Evolutionary conservation across 1,284 basidiomycete species (phyloP), one percentile per base, ranked within the genome.

Genomic region (Schizophyllum amplum): DNA sequence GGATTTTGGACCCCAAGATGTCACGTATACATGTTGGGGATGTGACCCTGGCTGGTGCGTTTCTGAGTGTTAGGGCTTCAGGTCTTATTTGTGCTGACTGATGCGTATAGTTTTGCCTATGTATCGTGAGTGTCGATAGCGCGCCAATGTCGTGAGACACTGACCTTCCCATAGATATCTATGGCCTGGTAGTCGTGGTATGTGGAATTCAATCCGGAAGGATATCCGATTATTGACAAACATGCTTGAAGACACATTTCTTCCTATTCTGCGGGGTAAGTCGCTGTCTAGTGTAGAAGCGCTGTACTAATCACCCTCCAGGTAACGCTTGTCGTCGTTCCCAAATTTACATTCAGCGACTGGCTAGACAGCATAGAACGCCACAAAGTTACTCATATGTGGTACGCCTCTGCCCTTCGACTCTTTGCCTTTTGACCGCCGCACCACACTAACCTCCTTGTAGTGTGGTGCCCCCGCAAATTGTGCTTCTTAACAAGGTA

Each of bases 11-110:
- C 51, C 64, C 66, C 2, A 64, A 64, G 49, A 57, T 71, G 51
- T 71, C 72, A 53, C 59, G 66, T 47, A 61, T 72, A 57, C 47
- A 52, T 22, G 66, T 69, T 72, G 76, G 75, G 71, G 65, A 84
- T 78, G 55, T 78, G 72, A 59, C 72, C 72, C 51, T 85, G 70
- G 78, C 86, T 80, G 79, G 87, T 86, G 58, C 59, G 73, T 55
- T n/a, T n/a, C n/a, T 46, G 11, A 11, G 42, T 11, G 42, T 46
- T n/a, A 46, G 11, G 42, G 42, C 11, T 46, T n/a, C 42, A 11
- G 42, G 42, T 46, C 11, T 11, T 11, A n/a, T 46, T 3, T 50
- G 3, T 50, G 48, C 48, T n/a, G 20, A 17, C 33, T 42, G 33
- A 42, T 9, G 33, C 11, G 4, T 2, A 42, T 4, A 76, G 76